phyloP scores from a whole-genome alignment of 148 eudicot species.

The Agrostemma githago region DNA sequence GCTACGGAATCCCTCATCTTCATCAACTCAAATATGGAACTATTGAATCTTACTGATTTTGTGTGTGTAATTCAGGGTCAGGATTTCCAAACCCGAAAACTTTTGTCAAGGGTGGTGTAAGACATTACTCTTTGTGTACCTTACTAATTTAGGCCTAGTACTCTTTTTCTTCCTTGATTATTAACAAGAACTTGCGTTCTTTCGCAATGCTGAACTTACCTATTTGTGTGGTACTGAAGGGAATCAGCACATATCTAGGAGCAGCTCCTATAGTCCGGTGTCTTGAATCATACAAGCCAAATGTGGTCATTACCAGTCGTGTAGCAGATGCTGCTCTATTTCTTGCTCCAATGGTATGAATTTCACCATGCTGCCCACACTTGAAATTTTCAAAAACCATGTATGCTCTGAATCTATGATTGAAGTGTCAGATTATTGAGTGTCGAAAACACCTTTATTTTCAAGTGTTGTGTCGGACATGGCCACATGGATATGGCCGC shows the following conservation, averaged over 20 bases:
- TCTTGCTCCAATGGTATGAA: constrained; percentile 89
- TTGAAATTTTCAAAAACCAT: too few relatives aligned
- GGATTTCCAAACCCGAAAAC: constrained; percentile 11
- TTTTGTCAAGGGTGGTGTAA: constrained; percentile 26
- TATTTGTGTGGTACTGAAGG: constrained; percentile 41
- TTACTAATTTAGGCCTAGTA: constrained; percentile 15
- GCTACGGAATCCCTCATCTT: neutral
- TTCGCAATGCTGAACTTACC: neutral
- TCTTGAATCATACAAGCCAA: constrained; percentile 63
- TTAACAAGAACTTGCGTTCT: neutral
- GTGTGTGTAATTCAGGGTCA: constrained; percentile 21
- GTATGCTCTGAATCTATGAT: too few relatives aligned
- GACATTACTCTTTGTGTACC: constrained; percentile 14
- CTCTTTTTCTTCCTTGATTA: neutral
- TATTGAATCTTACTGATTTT: constrained; percentile 1
- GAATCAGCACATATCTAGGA: constrained; percentile 73
- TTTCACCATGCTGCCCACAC: constrained; percentile 13
- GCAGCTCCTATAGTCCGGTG: constrained; percentile 93
- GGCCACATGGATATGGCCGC: too few relatives aligned
- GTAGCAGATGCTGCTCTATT: constrained; percentile 97
- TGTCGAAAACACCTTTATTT: too few relatives aligned
- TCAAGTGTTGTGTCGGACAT: too few relatives aligned
- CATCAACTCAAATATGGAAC: neutral
- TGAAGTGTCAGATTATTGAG: too few relatives aligned
- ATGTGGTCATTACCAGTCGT: constrained; percentile 88